phyloP scores from a whole-genome alignment of 352 stramenopile genomes.

The Pythium aristosporum region DNA sequence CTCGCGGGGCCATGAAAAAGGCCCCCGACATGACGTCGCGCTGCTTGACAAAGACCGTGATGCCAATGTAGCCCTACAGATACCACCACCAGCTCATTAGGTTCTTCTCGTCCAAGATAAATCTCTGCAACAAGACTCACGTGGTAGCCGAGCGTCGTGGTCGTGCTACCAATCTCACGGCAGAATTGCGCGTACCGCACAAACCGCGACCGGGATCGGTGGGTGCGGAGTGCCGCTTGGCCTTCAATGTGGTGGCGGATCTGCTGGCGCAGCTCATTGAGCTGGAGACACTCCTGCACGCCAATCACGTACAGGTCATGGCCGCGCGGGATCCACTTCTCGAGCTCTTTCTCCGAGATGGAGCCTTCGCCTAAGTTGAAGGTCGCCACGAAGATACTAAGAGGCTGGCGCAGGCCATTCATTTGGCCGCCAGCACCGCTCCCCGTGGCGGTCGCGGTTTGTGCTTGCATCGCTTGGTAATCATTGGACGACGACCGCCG shows the following conservation, averaged over 20 bases:
- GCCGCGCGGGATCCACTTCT: constrained; percentile 80
- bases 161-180: constrained; percentile 79
- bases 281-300: constrained; percentile 85
- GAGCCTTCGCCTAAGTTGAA: constrained; percentile 84
- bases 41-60: constrained; percentile 85
- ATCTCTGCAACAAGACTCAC: constrained; percentile 20
- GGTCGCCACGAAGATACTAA: constrained; percentile 76
- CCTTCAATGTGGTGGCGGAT: constrained; percentile 67
- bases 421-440: constrained; percentile 6
- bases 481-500: constrained; percentile 16
- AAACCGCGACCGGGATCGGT: constrained; percentile 28
- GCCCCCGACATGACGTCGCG: constrained; percentile 64
- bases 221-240: constrained; percentile 22
- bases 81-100: not conserved
- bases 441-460: constrained; percentile 32
- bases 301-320: constrained; percentile 88
- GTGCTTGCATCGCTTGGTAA: constrained; percentile 39
- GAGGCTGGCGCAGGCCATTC: constrained; percentile 45
- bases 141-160: constrained; percentile 83
- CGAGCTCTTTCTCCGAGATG: constrained; percentile 48
- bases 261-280: constrained; percentile 56
- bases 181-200: constrained; percentile 47
- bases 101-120: not conserved
- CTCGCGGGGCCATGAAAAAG: constrained; percentile 80
- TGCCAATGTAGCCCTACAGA: constrained; percentile 75